Base-by-base conservation (phyloP, 148 eudicot genomes). In the Dianthus caryophyllus region DNA sequence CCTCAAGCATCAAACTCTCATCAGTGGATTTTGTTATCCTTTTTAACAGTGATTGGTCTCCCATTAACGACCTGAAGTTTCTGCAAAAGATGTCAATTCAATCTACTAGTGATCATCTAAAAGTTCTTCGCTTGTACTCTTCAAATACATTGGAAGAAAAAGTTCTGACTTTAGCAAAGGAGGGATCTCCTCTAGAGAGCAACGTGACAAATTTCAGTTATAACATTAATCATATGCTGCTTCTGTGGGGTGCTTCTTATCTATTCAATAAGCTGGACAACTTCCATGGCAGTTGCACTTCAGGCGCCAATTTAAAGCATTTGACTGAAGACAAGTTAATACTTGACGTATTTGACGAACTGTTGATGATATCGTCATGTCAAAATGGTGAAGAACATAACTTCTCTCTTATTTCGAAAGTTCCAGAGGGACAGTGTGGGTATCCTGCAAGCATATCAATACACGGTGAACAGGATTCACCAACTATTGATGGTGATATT, bases 121-220 rank as follows among this genome's bases (percentile, higher is more conserved):
- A 81, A 76, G 79, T 89, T 66, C 84, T 92, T 63, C 90, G 98
- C 25, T 73, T 92, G 30, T 92, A 89, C 69, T 68, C 94, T 29
- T 54, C 79, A 63, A 82, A 62, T 49, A 87, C 83, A 29, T 64
- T 87, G 70, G 98, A 92, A 71, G 98, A 92, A 74, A 89, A 78
- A 29, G 78, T 75, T 70, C 70, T 92, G 25, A 70, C 68, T 54
- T 82, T 85, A 72, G 85, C 88, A 17, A 84, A 85, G 78, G 66
- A 75, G 2, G 78, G 81, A 50, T 12, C 48, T 27, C 33, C 79
- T 65, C 71, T 89, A 38, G 87, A 84, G 20, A 76, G 68, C 71
- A 76, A 61, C 61, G 26, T 78, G n/a, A 73, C 21, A 14, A 55
- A 24, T 57, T 39, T 76, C 43, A 80, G 78, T 41, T 69, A 67